Conservation (phyloP, 176 grass and related monocot genomes). For the Paspalum vaginatum region DNA sequence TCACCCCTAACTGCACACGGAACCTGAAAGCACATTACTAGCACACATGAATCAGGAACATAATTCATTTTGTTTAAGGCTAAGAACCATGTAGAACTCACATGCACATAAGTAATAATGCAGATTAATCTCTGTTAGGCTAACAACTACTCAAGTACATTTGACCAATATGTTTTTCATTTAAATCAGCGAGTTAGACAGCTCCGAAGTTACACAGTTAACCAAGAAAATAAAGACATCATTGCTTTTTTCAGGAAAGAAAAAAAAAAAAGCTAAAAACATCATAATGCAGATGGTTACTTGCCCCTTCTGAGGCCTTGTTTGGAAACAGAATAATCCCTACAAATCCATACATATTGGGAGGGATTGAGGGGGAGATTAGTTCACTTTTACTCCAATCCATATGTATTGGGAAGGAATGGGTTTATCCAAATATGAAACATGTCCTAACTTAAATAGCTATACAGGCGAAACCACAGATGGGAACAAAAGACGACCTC, state of each 20-base stretch:
- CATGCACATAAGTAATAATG: background rate
- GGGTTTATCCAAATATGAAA: too few relatives aligned
- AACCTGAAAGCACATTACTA: constrained; percentile 58
- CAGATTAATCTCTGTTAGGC: background rate
- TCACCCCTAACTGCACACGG: constrained; percentile 91
- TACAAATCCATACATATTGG: too few relatives aligned
- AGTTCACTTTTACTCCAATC: too few relatives aligned
- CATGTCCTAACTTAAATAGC: too few relatives aligned
- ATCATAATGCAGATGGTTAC: background rate
- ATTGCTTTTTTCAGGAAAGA: background rate
- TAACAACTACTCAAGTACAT: background rate
- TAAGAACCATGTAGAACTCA: background rate
- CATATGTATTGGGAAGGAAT: too few relatives aligned
- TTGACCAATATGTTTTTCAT: background rate
- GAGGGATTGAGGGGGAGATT: too few relatives aligned
- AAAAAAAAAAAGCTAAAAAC: background rate
- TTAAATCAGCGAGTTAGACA: background rate
- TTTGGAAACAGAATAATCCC: too few relatives aligned
- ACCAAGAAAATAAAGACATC: background rate
- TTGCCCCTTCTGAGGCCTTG: background rate
- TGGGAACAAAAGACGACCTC: too few relatives aligned
- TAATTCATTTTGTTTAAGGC: background rate
- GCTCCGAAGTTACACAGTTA: background rate
- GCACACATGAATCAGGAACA: constrained; percentile 23
- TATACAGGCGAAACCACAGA: too few relatives aligned